Conservation (phyloP, 495 filamentous ascomycete species). For the Pseudoneurospora amorphoporcata region DNA sequence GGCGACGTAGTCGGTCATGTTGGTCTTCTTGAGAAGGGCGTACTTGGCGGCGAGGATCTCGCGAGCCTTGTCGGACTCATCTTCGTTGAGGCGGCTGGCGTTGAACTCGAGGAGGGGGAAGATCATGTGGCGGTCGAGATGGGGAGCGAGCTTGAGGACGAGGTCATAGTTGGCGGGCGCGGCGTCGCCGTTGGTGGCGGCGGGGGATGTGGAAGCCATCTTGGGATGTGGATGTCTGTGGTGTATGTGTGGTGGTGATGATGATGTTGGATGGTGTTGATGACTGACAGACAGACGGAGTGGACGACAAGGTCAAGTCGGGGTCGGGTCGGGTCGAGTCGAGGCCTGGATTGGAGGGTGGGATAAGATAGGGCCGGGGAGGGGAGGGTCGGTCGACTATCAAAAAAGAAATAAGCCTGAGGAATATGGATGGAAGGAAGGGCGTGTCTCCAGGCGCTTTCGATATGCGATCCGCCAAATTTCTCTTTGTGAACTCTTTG, state of each 20-base stretch:
- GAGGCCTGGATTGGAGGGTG: not conserved
- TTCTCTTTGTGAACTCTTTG: conserved; percentile 15
- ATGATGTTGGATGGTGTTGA: not conserved
- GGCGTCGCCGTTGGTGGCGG: conserved; percentile 39
- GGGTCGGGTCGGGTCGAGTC: not conserved
- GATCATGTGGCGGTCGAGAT: conserved; percentile 92
- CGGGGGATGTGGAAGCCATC: conserved; percentile 26
- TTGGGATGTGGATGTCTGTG: not conserved
- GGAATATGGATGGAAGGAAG: not conserved
- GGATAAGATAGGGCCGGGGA: not conserved
- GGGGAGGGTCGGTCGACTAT: not conserved
- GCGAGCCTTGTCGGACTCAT: conserved; percentile 46
- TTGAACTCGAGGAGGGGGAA: conserved; percentile 87
- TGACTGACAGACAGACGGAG: not conserved
- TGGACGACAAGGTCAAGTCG: not conserved
- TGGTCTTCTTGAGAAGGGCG: conserved; percentile 84
- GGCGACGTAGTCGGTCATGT: conserved; percentile 96
- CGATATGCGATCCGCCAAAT: conserved; percentile 16
- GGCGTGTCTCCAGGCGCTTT: not conserved
- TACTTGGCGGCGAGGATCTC: conserved; percentile 78
- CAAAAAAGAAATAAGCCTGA: not conserved
- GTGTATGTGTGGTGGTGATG: not conserved
- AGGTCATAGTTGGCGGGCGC: conserved; percentile 60
- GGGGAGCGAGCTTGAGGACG: conserved; percentile 75
- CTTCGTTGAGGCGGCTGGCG: conserved; percentile 40